Conservation (phyloP, 2,329 filamentous ascomycete genomes). For the Xenoacremonium recifei region DNA sequence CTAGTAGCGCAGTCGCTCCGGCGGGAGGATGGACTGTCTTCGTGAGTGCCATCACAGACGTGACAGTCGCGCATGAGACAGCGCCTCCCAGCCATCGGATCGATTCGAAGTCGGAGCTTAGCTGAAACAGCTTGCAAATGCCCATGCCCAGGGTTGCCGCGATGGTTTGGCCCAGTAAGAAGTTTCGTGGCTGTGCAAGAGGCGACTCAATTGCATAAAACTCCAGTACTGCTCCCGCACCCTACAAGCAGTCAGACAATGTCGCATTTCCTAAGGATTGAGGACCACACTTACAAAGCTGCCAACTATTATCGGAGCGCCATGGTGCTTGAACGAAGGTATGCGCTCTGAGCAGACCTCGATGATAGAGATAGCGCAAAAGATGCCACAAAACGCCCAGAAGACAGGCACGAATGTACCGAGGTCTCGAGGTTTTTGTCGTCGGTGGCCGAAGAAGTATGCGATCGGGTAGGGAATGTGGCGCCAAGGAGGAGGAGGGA, state of each 20-base stretch:
- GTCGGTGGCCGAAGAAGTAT: constrained; percentile 66
- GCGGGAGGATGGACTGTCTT: constrained; percentile 73
- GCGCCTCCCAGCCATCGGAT: constrained; percentile 65
- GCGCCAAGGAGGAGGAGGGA: constrained; percentile 65
- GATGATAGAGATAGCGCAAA: constrained; percentile 59
- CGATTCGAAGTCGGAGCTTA: constrained; percentile 44
- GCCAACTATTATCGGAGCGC: constrained; percentile 62
- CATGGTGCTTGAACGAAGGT: constrained; percentile 49
- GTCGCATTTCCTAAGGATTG: constrained; percentile 1
- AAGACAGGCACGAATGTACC: constrained; percentile 59
- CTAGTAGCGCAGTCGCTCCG: constrained; percentile 70
- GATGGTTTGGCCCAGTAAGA: constrained; percentile 65
- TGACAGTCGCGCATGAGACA: constrained; percentile 62
- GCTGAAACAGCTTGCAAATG: constrained; percentile 63
- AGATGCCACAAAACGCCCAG: constrained; percentile 66
- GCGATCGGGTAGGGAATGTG: constrained; percentile 64
- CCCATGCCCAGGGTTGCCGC: constrained; percentile 59
- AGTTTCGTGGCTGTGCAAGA: constrained; percentile 70
- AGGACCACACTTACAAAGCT: constrained; percentile 59
- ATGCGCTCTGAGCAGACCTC: constrained; percentile 55
- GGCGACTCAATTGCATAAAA: constrained; percentile 72
- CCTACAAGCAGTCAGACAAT: constrained; percentile 40
- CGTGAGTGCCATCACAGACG: constrained; percentile 65
- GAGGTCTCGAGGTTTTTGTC: constrained; percentile 32
- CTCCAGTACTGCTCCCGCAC: constrained; percentile 72